Evolutionary conservation across 768 basidiomycete species (phyloP).

Genomic region (Xerocomellus dryophilus): DNA sequence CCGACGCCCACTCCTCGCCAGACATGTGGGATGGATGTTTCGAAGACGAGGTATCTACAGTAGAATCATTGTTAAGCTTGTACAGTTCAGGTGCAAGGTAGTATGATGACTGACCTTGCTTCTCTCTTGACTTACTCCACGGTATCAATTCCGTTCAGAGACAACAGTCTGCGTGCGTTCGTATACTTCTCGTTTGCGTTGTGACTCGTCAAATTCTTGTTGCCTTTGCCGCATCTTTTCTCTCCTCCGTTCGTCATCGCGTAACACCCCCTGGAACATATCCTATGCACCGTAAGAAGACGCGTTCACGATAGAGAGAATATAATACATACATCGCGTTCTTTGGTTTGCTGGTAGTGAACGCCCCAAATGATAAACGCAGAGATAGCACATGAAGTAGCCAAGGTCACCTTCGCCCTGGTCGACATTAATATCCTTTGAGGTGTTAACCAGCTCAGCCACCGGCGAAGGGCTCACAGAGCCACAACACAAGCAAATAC

Average conservation of each 20-base stretch:
- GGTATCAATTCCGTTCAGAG: conserved; percentile 16
- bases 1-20: not conserved
- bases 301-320: not conserved
- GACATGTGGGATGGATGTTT: not conserved
- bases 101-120: conserved; percentile 3
- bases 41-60: not conserved
- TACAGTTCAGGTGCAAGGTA: too few relatives aligned
- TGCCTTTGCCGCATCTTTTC: conserved; percentile 69
- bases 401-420: conserved; percentile 73
- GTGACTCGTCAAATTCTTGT: conserved; percentile 58
- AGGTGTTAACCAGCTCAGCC: conserved; percentile 12
- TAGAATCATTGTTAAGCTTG: too few relatives aligned
- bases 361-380: conserved; percentile 82
- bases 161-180: conserved; percentile 47
- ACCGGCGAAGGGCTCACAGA: conserved; percentile 1
- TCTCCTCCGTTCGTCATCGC: conserved; percentile 78
- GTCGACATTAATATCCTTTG: conserved; percentile 49
- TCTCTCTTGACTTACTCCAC: not conserved
- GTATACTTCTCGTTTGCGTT: conserved; percentile 61
- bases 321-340: conserved; percentile 60
- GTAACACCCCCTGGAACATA: conserved; percentile 89
- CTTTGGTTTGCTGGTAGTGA: conserved; percentile 79
- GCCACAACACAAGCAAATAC: conserved; percentile 44
- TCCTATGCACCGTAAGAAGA: conserved; percentile 44
- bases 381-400: conserved; percentile 59